These are phyloP conservation scores for Ceratobasidium sp. DNA, from an alignment of 1,284 basidiomycete genomes.

Conservation along the genomic window DNA sequence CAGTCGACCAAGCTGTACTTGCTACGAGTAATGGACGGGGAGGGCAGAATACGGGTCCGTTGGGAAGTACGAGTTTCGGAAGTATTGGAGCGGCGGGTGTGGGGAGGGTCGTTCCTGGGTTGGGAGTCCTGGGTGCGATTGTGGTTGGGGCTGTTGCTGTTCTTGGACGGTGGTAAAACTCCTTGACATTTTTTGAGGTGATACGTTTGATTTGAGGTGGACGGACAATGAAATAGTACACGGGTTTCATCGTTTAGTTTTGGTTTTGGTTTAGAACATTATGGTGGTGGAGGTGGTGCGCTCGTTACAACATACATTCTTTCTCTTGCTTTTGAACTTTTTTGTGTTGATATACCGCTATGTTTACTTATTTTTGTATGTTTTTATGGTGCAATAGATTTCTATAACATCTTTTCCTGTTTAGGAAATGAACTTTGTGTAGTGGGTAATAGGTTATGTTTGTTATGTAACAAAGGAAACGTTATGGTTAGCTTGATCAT, in stretches of 20 bases:
- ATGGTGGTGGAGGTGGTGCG: not conserved
- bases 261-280: constrained; percentile 7
- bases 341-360: not conserved
- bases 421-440: not conserved
- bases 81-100: constrained; percentile 9
- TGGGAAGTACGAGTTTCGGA: constrained; percentile 41
- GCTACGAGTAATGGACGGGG: constrained; percentile 59
- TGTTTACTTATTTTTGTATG: constrained; percentile 8
- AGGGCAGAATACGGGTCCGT: constrained; percentile 21
- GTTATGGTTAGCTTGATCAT: too few relatives aligned
- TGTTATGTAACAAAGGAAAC: too few relatives aligned
- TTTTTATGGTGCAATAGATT: not conserved
- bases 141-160: too few relatives aligned
- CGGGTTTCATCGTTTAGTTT: not conserved
- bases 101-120: constrained; percentile 4
- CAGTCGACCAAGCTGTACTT: constrained; percentile 55
- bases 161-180: not conserved
- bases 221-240: constrained; percentile 27
- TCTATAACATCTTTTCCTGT: not conserved
- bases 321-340: not conserved
- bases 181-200: not conserved
- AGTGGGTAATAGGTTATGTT: too few relatives aligned
- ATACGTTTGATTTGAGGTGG: not conserved
- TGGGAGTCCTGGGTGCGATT: too few relatives aligned
- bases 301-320: constrained; percentile 22